These are phyloP conservation scores for Pseudodiploospora longispora DNA, from an alignment of 2,329 filamentous ascomycete genomes.

Conservation along the genomic window DNA sequence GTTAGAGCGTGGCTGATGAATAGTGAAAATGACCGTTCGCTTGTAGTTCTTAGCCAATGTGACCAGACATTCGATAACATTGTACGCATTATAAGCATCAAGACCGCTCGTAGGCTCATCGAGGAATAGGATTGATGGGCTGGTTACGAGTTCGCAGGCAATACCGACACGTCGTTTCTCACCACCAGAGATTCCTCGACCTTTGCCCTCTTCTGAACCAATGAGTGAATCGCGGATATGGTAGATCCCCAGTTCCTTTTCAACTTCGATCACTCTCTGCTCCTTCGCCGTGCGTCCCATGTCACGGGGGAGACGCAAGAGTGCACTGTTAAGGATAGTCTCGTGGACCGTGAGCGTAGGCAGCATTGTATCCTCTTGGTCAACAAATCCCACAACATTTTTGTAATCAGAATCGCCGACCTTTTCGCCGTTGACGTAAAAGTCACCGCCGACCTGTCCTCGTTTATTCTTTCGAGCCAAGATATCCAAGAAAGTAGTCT, in stretches of 20 bases:
- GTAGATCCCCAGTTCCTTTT: conserved; percentile 89
- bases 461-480: conserved; percentile 95
- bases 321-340: conserved; percentile 88
- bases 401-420: conserved; percentile 78
- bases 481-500: conserved; percentile 95
- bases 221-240: conserved; percentile 93
- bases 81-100: conserved; percentile 96
- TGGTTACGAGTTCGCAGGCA: conserved; percentile 94
- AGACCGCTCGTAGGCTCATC: conserved; percentile 95
- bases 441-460: conserved; percentile 67
- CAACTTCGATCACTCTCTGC: conserved; percentile 83
- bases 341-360: conserved; percentile 95
- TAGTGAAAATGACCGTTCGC: conserved; percentile 94
- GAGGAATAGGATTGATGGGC: conserved; percentile 91
- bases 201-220: conserved; percentile 88
- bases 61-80: conserved; percentile 92
- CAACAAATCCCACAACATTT: conserved; percentile 90
- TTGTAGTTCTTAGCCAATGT: conserved; percentile 94
- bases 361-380: conserved; percentile 96
- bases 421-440: conserved; percentile 90
- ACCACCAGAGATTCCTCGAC: conserved; percentile 91
- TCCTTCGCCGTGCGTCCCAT: conserved; percentile 88
- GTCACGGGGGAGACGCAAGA: conserved; percentile 82
- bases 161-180: conserved; percentile 96
- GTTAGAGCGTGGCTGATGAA: conserved; percentile 95